Conservation (phyloP, 257 asterid genomes). For the Penstemon newberryi region DNA sequence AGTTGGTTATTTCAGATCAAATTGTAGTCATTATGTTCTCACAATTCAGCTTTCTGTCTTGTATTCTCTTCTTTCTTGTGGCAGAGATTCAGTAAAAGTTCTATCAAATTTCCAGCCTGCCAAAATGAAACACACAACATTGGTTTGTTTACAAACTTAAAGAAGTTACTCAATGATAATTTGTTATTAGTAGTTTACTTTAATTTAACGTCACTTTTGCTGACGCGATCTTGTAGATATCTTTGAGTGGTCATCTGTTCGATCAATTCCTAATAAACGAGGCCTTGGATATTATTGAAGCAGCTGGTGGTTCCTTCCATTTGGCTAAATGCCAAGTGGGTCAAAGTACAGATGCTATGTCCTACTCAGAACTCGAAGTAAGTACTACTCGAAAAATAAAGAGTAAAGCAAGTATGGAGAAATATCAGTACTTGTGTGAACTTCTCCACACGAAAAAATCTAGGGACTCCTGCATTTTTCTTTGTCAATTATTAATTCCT, state of each 20-base stretch:
- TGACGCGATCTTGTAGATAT: slow-evolving; percentile 55
- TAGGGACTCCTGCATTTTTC: not conserved
- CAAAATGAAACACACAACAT: slow-evolving; percentile 62
- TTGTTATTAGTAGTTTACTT: slow-evolving; percentile 5
- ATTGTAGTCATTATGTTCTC: not conserved
- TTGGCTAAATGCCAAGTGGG: slow-evolving; percentile 93
- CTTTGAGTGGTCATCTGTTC: slow-evolving; percentile 93
- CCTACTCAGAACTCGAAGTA: slow-evolving; percentile 94
- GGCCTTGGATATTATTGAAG: slow-evolving; percentile 94
- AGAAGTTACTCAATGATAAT: slow-evolving; percentile 9
- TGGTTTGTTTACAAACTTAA: slow-evolving; percentile 46
- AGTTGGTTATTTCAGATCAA: slow-evolving; percentile 5
- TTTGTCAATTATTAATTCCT: not conserved
- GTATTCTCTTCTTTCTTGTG: slow-evolving; percentile 22
- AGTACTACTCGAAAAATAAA: slow-evolving; percentile 14
- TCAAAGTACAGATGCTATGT: slow-evolving; percentile 61
- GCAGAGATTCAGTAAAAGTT: slow-evolving; percentile 53
- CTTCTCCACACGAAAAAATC: not conserved
- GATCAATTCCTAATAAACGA: slow-evolving; percentile 87
- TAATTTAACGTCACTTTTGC: slow-evolving; percentile 14
- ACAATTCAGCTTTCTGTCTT: not conserved
- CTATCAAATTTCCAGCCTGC: slow-evolving; percentile 39
- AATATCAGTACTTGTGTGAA: slow-evolving; percentile 4
- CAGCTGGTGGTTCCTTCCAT: slow-evolving; percentile 95
- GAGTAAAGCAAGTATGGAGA: slow-evolving; percentile 1